These are phyloP conservation scores for Plasmodium adleri DNA, from an alignment of 169 alveolate genomes.

Conservation along the genomic window DNA sequence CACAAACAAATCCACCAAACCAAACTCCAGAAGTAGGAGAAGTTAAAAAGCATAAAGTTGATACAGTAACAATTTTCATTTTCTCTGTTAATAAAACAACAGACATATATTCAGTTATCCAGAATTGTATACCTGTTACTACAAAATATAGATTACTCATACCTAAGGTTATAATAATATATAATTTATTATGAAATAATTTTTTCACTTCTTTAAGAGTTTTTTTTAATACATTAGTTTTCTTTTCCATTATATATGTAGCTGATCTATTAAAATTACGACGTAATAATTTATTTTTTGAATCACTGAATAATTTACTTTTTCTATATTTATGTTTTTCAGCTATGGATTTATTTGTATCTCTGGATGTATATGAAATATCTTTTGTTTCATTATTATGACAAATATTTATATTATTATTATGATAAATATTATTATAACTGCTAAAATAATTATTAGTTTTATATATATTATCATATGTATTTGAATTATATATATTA, in stretches of 20 bases:
- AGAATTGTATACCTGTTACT: slow-evolving; percentile 91
- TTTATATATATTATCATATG: too few species aligned
- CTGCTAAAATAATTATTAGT: neutral
- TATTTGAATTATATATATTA: neutral
- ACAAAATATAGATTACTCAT: slow-evolving; percentile 88
- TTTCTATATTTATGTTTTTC: neutral
- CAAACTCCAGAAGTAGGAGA: slow-evolving; percentile 91
- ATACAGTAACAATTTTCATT: slow-evolving; percentile 83
- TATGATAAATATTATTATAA: neutral
- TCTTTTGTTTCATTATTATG: neutral
- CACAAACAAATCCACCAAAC: slow-evolving; percentile 89
- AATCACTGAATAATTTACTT: slow-evolving; percentile 14
- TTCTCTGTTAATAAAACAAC: slow-evolving; percentile 84
- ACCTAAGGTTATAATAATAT: slow-evolving; percentile 83
- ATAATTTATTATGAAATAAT: slow-evolving; percentile 79
- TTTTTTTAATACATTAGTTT: slow-evolving; percentile 62
- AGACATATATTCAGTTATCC: slow-evolving; percentile 90
- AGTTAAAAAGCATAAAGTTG: slow-evolving; percentile 85
- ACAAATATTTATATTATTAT: neutral
- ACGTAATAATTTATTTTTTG: slow-evolving; percentile 2
- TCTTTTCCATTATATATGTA: slow-evolving; percentile 62
- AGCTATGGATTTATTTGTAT: neutral
- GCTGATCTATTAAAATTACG: slow-evolving; percentile 45
- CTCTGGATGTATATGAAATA: neutral
- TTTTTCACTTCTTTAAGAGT: slow-evolving; percentile 76